Evolutionary conservation across 2,329 filamentous ascomycete genomes (phyloP), one percentile per base, ranked within the genome.

Genomic region (Epichloe glyceriae): DNA sequence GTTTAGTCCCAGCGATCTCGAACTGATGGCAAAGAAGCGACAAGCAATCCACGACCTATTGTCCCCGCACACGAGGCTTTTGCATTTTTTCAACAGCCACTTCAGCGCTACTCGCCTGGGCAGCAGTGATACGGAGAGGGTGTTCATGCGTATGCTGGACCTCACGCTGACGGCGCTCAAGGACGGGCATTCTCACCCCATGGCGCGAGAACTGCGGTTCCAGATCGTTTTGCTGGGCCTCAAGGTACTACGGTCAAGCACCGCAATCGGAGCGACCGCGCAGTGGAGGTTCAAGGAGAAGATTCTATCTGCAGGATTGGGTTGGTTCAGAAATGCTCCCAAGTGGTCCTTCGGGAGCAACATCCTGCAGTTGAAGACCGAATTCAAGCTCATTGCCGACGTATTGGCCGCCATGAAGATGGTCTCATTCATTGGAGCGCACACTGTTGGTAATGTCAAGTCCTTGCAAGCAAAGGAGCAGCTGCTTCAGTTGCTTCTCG

Each of bases 271-370:
- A n/a, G 65, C 73, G 17, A 65, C 78, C 30, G 78, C 83, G 6
- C 82, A 85, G 60, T 93, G 86, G 83, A 82, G 85, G 53, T 72
- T 97, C 38, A 96, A 95, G 64, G 90, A 97, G 61, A 82, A 88
- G 57, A 83, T 95, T 48, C 67, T 99, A 38, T 90, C 88, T 5
- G 89, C 88, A 33, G 90, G 82, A 14, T 72, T 99, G 34, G 82
- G 78, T 54, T 98, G 94, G 94, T 99, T 98, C 67, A 80, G 76
- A 39, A 79, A 83, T 57, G 73, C 87, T 5, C 88, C 90, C 14
- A 80, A 82, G 57, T 98, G 93, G 91, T 95, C 93, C 0, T 97
- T 93, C 67, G 93, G 93, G 51, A 93, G 91, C 60, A 98, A 96
- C 63, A 79, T 87, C 46, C 71, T 98, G 15, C 93, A 98, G 64